phyloP scores from a whole-genome alignment of 768 basidiomycete species.

The Rhizopogon vinicolor region DNA sequence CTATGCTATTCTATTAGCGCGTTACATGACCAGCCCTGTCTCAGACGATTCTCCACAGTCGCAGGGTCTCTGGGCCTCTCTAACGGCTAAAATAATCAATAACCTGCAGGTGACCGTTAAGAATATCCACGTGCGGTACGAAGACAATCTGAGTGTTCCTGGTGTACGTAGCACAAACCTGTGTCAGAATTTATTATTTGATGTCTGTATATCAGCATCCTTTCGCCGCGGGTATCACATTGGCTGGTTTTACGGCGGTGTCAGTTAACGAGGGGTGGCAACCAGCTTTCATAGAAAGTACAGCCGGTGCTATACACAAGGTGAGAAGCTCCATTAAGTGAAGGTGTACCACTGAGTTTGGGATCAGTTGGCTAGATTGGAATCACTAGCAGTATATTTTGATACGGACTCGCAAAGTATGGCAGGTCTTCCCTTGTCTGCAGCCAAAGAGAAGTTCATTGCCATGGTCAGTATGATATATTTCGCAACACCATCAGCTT shows the following conservation, averaged over 20 bases:
- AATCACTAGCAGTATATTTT: slow-evolving; percentile 89
- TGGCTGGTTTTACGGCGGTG: slow-evolving; percentile 81
- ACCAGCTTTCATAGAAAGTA: slow-evolving; percentile 89
- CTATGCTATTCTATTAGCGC: not conserved
- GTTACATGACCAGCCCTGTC: slow-evolving; percentile 1
- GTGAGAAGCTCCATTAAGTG: slow-evolving; percentile 29
- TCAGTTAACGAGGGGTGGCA: slow-evolving; percentile 90
- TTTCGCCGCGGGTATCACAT: slow-evolving; percentile 87
- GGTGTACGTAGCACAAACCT: slow-evolving; percentile 52
- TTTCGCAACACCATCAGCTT: not conserved
- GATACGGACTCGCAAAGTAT: slow-evolving; percentile 88
- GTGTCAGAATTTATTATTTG: not conserved
- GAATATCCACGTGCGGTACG: slow-evolving; percentile 95
- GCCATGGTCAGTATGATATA: slow-evolving; percentile 49
- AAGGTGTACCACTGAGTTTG: slow-evolving; percentile 3
- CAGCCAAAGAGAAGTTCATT: slow-evolving; percentile 69
- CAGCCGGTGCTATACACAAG: slow-evolving; percentile 85
- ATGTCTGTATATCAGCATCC: slow-evolving; percentile 60
- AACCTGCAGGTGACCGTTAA: slow-evolving; percentile 94
- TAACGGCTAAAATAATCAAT: slow-evolving; percentile 88
- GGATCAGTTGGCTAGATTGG: slow-evolving; percentile 72
- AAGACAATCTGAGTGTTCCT: slow-evolving; percentile 91
- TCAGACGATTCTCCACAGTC: slow-evolving; percentile 59
- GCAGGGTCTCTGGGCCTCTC: slow-evolving; percentile 79
- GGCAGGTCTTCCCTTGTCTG: slow-evolving; percentile 57